Percentiles rank a stretch among this genome's conserved stretches.
phyloP scores from a whole-genome alignment of 495 filamentous ascomycete genomes.

The Hyaloscypha hepaticicola region DNA sequence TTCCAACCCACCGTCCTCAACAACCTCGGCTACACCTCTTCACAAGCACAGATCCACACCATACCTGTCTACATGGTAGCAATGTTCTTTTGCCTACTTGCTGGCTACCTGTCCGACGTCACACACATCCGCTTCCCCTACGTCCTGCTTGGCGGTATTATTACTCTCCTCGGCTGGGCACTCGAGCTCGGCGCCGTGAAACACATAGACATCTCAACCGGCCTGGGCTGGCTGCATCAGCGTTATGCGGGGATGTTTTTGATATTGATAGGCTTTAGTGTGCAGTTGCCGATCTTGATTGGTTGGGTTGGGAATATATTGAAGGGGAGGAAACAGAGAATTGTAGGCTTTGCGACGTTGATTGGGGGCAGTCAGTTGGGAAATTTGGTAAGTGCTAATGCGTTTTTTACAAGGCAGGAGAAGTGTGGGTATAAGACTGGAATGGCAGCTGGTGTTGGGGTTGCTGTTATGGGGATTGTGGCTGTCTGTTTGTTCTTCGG shows the following conservation, averaged over 20 bases:
- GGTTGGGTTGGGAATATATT: neutral
- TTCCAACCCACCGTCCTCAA: conserved; percentile 50
- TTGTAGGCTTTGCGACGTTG: neutral
- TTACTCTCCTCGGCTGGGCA: neutral
- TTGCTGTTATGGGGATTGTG: neutral
- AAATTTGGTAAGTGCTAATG: neutral
- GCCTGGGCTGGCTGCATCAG: neutral
- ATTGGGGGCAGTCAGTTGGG: neutral
- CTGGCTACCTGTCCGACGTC: neutral
- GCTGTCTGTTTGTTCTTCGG: neutral
- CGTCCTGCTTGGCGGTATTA: neutral
- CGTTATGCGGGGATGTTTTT: neutral
- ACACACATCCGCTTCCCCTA: neutral
- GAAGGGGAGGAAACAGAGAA: neutral
- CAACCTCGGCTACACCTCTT: conserved; percentile 52
- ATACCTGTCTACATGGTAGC: conserved; percentile 54
- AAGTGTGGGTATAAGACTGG: neutral
- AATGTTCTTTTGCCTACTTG: neutral
- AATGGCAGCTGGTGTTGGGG: neutral
- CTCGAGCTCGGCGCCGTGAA: neutral
- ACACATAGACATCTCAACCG: neutral
- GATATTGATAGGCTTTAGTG: neutral
- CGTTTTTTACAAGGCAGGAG: neutral
- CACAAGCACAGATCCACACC: conserved; percentile 52
- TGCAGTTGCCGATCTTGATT: neutral